Conservation (phyloP, 371 early-diverging fungal species). For the Mortierella sp. region DNA sequence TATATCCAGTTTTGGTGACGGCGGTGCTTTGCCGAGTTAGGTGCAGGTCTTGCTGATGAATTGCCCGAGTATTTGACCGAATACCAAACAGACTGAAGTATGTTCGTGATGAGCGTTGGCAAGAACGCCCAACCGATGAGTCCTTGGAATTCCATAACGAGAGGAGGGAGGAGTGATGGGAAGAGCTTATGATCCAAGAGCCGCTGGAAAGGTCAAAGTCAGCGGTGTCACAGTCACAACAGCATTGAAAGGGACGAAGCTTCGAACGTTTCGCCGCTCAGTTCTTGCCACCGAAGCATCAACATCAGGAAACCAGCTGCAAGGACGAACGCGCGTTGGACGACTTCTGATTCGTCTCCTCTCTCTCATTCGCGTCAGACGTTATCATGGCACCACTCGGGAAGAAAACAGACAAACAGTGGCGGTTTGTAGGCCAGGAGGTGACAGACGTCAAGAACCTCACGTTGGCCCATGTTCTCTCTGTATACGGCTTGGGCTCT, state of each 20-base stretch:
- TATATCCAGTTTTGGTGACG: constrained; percentile 59
- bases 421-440: constrained; percentile 36
- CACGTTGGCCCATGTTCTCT: constrained; percentile 25
- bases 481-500: constrained; percentile 30
- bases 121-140: constrained; percentile 53
- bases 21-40: constrained; percentile 47
- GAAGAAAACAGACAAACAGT: constrained; percentile 30
- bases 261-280: too few relatives aligned
- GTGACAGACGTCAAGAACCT: constrained; percentile 23
- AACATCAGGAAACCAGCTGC: background rate
- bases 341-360: background rate
- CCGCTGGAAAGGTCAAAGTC: too few relatives aligned
- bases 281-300: too few relatives aligned
- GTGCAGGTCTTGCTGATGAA: constrained; percentile 49
- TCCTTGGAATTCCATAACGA: constrained; percentile 37
- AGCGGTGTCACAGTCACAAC: too few relatives aligned
- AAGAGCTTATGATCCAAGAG: too few relatives aligned
- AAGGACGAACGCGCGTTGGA: background rate
- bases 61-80: constrained; percentile 52
- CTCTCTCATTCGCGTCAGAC: background rate
- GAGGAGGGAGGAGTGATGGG: background rate
- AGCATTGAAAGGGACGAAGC: too few relatives aligned
- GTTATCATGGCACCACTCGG: constrained; percentile 17
- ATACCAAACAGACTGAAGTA: constrained; percentile 58
- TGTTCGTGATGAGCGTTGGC: constrained; percentile 55